phyloP scores from a whole-genome alignment of 345 rosid species.

The Salix purpurea region DNA sequence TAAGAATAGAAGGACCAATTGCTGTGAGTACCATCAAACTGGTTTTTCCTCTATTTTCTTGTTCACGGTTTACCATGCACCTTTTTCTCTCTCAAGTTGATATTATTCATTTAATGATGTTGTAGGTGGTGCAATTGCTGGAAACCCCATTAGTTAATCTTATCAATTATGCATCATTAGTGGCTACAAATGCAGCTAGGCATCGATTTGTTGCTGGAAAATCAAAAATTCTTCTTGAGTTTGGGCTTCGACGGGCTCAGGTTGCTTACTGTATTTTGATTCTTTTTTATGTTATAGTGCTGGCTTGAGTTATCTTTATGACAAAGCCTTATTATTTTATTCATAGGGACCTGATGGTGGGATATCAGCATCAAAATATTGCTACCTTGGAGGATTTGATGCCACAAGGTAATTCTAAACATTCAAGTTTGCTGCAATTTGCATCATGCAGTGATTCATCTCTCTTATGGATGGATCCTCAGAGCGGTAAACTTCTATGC shows the following conservation, averaged over 20 bases:
- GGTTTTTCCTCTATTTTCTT: background rate
- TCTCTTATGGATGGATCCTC: background rate
- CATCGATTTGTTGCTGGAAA: slow-evolving; percentile 94
- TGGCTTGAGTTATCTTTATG: slow-evolving; percentile 1
- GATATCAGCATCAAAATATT: slow-evolving; percentile 79
- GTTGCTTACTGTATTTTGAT: slow-evolving; percentile 28
- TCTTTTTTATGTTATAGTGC: background rate
- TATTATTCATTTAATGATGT: background rate
- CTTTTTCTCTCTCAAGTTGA: background rate
- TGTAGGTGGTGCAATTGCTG: slow-evolving; percentile 84
- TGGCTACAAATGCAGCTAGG: slow-evolving; percentile 92
- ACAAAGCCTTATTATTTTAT: slow-evolving; percentile 13
- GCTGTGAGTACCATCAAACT: slow-evolving; percentile 60
- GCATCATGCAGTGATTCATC: background rate
- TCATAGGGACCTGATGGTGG: slow-evolving; percentile 96
- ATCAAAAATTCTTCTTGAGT: slow-evolving; percentile 76
- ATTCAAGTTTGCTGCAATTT: background rate
- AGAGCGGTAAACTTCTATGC: background rate
- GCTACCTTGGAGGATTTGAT: slow-evolving; percentile 97
- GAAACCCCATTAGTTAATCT: slow-evolving; percentile 93
- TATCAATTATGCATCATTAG: slow-evolving; percentile 80
- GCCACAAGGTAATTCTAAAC: slow-evolving; percentile 64
- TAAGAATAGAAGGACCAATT: slow-evolving; percentile 89
- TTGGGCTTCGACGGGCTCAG: slow-evolving; percentile 98
- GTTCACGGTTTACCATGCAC: background rate